Conservation (phyloP, 108 stramenopile genomes). For the Bacterosira constricta region DNA sequence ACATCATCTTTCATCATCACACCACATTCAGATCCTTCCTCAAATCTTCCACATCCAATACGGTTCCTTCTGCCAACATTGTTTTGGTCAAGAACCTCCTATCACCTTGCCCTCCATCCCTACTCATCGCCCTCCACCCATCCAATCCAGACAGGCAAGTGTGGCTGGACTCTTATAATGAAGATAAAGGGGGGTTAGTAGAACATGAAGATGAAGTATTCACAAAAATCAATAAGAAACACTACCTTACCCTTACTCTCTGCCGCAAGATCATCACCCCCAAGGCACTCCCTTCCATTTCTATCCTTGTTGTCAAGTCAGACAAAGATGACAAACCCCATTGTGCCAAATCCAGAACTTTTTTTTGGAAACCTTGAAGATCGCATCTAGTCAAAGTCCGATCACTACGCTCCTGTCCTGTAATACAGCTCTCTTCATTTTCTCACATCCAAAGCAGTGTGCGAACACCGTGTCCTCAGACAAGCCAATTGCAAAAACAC, state of each 20-base stretch:
- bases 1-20: too few relatives aligned
- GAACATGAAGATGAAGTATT: neutral
- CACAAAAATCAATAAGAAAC: too few relatives aligned
- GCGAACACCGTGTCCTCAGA: neutral
- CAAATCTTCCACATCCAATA: neutral
- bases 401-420: conserved; percentile 26
- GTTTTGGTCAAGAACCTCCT: too few relatives aligned
- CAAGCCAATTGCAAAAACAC: too few relatives aligned
- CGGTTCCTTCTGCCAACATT: neutral
- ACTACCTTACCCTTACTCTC: neutral
- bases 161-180: conserved; percentile 10
- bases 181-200: too few relatives aligned
- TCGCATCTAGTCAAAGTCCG: too few relatives aligned
- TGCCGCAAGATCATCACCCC: neutral
- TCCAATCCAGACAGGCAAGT: too few relatives aligned
- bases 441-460: conserved; percentile 11
- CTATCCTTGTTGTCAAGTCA: conserved; percentile 18
- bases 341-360: conserved; percentile 21
- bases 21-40: conserved; percentile 1
- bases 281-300: conserved; percentile 31
- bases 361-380: conserved; percentile 23
- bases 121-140: conserved; percentile 6
- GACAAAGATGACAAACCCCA: conserved; percentile 16
- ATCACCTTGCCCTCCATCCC: conserved; percentile 13
- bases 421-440: too few relatives aligned